Evolutionary conservation across 2,329 filamentous ascomycete species (phyloP).

Genomic region (Neopestalotiopsis clavispora): DNA sequence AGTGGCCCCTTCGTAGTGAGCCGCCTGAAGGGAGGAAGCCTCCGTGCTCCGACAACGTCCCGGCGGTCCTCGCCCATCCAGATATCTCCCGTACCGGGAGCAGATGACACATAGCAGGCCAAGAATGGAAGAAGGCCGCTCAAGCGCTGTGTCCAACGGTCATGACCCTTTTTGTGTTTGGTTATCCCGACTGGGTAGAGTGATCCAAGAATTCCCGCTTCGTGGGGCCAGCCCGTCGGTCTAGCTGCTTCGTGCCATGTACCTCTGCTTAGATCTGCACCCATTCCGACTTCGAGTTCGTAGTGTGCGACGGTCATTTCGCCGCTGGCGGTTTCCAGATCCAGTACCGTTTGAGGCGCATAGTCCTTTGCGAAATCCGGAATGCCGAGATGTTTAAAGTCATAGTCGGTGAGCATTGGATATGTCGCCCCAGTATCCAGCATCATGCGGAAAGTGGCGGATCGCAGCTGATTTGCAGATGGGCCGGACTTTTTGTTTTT

Average conservation of each 20-base stretch:
- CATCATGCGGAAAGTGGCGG: slow-evolving; percentile 36
- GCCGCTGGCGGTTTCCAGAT: slow-evolving; percentile 8
- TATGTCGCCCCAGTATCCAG: slow-evolving; percentile 50
- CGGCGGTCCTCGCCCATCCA: slow-evolving; percentile 48
- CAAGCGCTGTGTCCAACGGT: slow-evolving; percentile 34
- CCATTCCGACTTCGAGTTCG: slow-evolving; percentile 27
- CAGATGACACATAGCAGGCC: slow-evolving; percentile 45
- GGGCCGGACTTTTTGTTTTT: not conserved
- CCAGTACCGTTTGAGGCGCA: slow-evolving; percentile 38
- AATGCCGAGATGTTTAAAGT: slow-evolving; percentile 41
- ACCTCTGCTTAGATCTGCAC: slow-evolving; percentile 16
- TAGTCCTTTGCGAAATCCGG: slow-evolving; percentile 33
- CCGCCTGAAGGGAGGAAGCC: slow-evolving; percentile 43
- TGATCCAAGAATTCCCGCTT: slow-evolving; percentile 30
- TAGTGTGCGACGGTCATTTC: slow-evolving; percentile 12
- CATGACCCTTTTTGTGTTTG: slow-evolving; percentile 6
- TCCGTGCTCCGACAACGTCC: slow-evolving; percentile 46
- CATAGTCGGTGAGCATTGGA: slow-evolving; percentile 40
- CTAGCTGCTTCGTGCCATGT: not conserved
- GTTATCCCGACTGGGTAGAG: slow-evolving; percentile 33
- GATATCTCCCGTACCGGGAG: slow-evolving; percentile 40
- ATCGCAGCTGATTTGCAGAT: slow-evolving; percentile 20
- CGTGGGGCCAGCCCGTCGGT: slow-evolving; percentile 25
- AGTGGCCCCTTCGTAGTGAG: slow-evolving; percentile 26
- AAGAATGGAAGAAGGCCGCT: slow-evolving; percentile 49